Conservation (phyloP, 371 early-diverging fungal species). For the Mortierella polycephala region DNA sequence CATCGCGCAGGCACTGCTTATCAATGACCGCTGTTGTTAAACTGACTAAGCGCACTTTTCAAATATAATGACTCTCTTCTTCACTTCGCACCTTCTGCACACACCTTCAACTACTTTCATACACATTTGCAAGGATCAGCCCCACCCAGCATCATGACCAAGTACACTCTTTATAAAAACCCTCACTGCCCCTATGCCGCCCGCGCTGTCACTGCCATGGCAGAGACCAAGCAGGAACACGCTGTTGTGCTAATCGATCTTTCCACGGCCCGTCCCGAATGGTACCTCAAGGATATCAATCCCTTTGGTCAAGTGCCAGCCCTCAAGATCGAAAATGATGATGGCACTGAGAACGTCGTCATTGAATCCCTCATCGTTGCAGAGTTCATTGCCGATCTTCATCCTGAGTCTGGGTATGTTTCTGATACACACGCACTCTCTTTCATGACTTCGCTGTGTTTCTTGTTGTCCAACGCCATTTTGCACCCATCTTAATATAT, state of each 20-base stretch:
- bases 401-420: constrained; percentile 61
- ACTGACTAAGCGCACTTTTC: too few species aligned
- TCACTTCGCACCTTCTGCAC: too few species aligned
- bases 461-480: neutral
- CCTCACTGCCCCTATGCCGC: constrained; percentile 29
- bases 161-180: constrained; percentile 29
- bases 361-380: constrained; percentile 65
- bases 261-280: constrained; percentile 26
- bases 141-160: neutral
- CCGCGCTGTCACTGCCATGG: constrained; percentile 29
- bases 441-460: neutral
- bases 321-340: constrained; percentile 49
- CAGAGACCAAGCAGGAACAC: constrained; percentile 30
- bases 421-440: neutral
- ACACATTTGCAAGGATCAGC: too few species aligned
- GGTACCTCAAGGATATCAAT: constrained; percentile 38
- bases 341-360: constrained; percentile 24
- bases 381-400: constrained; percentile 62
- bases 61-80: too few species aligned
- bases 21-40: too few species aligned
- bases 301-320: constrained; percentile 52
- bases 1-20: too few species aligned
- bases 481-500: too few species aligned
- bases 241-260: constrained; percentile 30
- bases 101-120: too few species aligned